A percentile compares a stretch with the other conserved stretches of the same genome.
These are phyloP conservation scores for Asterochloris sp. DNA, from an alignment of 139 green algal species.

Conservation along the genomic window DNA sequence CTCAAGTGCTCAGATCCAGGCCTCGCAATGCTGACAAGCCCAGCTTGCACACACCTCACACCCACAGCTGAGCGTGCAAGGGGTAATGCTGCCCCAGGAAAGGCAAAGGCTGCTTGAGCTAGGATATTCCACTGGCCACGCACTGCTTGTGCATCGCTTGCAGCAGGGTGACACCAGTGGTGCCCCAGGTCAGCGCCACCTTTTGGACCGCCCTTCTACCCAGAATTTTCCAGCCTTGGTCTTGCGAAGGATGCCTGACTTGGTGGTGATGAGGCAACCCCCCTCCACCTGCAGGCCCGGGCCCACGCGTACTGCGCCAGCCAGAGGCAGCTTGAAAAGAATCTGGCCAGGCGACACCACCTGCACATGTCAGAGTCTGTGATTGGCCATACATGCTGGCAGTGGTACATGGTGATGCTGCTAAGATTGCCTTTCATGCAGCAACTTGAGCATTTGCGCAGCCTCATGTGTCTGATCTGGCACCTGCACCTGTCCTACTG, in stretches of 20 bases:
- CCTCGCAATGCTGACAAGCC: not conserved
- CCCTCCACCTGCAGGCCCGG: conserved; percentile 44
- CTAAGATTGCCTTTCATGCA: not conserved
- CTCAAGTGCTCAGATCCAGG: not conserved
- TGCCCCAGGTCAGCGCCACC: conserved; percentile 45
- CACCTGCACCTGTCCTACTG: too few relatives aligned
- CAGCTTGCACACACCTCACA: not conserved
- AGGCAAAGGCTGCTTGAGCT: too few relatives aligned
- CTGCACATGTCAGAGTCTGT: conserved; percentile 24
- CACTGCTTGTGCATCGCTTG: not conserved
- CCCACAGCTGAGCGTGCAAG: not conserved
- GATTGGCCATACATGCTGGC: too few relatives aligned
- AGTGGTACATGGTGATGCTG: too few relatives aligned
- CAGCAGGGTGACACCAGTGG: not conserved
- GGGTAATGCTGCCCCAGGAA: not conserved
- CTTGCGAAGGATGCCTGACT: conserved; percentile 57
- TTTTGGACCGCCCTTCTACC: conserved; percentile 65
- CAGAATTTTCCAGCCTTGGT: conserved; percentile 64
- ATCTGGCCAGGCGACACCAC: conserved; percentile 68
- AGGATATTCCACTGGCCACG: not conserved
- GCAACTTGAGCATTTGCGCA: not conserved
- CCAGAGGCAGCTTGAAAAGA: conserved; percentile 53
- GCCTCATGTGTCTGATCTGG: too few relatives aligned
- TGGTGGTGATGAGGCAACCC: conserved; percentile 39
- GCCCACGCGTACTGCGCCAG: conserved; percentile 52